Evolutionary conservation across 1,139 yeast species (phyloP), one percentile per base, ranked within the genome.

Genomic region (Pneumocystis wakefieldiae): DNA sequence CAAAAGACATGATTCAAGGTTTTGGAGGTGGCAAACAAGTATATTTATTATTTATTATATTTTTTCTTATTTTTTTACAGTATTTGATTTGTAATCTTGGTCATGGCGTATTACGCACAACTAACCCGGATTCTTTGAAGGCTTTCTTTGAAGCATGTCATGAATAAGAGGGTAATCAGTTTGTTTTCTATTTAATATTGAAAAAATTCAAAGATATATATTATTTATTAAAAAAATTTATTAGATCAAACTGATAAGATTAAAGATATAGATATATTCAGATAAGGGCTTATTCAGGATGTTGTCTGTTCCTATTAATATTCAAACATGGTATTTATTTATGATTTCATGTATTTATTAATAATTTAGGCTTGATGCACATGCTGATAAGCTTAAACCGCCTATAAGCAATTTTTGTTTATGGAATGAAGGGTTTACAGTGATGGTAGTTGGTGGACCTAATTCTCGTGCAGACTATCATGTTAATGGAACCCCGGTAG

Each of bases 21-120:
- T 92, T 92, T 72, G 94, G 94, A 19, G 95, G 95, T 60, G 97
- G 97, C 36, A 90, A 89, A 73, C 84, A 87, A 72, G 82, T 48
- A 48, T 17, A 48, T 24, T 10, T 24, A 24, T 24, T 10, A 1
- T 24, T 24, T 85, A 71, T 24, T 6, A 12, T 24, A 24, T 48
- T 48, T 10, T 24, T 48, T 48, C 15, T 48, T 92, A 48, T 32
- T 24, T 24, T 48, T 48, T 48, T 48, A 48, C 12, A 48, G 55
- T 19, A 48, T 48, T 48, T 92, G 75, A 91, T 92, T 68, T 85
- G 91, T 69, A 92, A 92, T 76, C 86, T 92, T 73, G 98, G 98
- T 61, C 98, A 92, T 71, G 98, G 98, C 37, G 92, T 97, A 39
- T 97, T 90, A 73, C 97, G 97, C 32, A 88, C 87, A 75, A 88